Evolutionary conservation across 768 basidiomycete species (phyloP).

Genomic region (Phlebiopsis gigantea): DNA sequence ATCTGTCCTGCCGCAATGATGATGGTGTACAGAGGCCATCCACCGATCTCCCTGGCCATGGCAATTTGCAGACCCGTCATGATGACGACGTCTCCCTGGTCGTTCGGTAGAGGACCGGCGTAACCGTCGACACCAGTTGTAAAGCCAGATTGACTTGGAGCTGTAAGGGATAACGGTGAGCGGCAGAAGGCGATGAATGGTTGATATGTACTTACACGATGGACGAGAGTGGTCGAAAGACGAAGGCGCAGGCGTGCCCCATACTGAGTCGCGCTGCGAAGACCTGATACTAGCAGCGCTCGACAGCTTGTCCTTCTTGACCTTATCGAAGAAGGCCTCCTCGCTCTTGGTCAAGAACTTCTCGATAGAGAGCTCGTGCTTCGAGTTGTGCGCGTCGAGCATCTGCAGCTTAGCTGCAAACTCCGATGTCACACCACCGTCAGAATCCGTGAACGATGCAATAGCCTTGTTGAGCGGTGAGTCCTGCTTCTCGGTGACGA

Average conservation of each 20-base stretch:
- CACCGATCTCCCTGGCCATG: conserved; percentile 70
- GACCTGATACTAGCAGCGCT: conserved; percentile 77
- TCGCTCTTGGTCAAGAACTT: conserved; percentile 88
- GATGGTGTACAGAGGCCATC: conserved; percentile 92
- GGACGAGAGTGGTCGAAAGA: conserved; percentile 62
- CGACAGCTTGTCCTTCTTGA: conserved; percentile 82
- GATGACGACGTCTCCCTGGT: conserved; percentile 47
- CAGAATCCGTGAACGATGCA: conserved; percentile 91
- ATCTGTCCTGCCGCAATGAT: conserved; percentile 87
- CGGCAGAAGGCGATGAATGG: background rate
- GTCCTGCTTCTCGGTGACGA: conserved; percentile 85
- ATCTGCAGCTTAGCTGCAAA: conserved; percentile 82
- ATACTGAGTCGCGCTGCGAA: conserved; percentile 74
- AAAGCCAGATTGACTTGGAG: conserved; percentile 49
- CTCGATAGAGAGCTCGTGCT: conserved; percentile 88
- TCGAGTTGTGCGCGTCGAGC: conserved; percentile 82
- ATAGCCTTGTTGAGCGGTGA: conserved; percentile 94
- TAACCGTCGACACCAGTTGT: conserved; percentile 38
- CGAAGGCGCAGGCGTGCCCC: conserved; percentile 66
- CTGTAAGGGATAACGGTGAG: background rate
- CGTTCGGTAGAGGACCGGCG: conserved; percentile 34
- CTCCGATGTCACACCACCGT: conserved; percentile 85
- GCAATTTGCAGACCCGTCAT: conserved; percentile 85
- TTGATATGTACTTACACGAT: conserved; percentile 49
- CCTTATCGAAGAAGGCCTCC: conserved; percentile 88